Percentiles rank a stretch among this genome's conserved stretches.
These are phyloP conservation scores for Mucor irregularis DNA, from an alignment of 371 early-diverging fungal genomes.

Conservation along the genomic window DNA sequence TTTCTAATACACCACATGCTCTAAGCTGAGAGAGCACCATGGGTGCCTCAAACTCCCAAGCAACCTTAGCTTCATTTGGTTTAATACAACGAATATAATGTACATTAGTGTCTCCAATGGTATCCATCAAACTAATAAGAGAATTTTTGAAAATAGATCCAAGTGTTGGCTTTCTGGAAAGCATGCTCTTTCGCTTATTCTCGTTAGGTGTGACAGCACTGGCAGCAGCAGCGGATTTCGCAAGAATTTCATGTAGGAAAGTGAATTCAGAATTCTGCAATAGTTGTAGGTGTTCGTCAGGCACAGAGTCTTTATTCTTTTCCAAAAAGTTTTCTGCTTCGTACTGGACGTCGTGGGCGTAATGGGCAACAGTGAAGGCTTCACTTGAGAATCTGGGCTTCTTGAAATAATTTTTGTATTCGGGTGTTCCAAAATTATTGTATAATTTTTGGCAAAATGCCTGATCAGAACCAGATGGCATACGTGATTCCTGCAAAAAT, in stretches of 20 bases:
- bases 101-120: slow-evolving; percentile 87
- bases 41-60: slow-evolving; percentile 87
- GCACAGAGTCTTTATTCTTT: slow-evolving; percentile 98
- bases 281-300: slow-evolving; percentile 85
- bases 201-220: slow-evolving; percentile 34
- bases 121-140: slow-evolving; percentile 89
- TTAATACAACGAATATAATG: slow-evolving; percentile 98
- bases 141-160: slow-evolving; percentile 78
- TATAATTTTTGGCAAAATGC: slow-evolving; percentile 88
- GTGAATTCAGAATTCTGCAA: slow-evolving; percentile 70
- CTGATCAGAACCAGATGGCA: slow-evolving; percentile 88
- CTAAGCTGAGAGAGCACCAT: slow-evolving; percentile 95
- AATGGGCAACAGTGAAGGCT: slow-evolving; percentile 88
- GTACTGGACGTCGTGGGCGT: slow-evolving; percentile 91
- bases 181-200: slow-evolving; percentile 51
- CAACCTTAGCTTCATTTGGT: slow-evolving; percentile 90
- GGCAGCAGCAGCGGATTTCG: slow-evolving; percentile 47
- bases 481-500: slow-evolving; percentile 70
- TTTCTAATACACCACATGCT: slow-evolving; percentile 99
- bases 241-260: slow-evolving; percentile 76
- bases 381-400: slow-evolving; percentile 87
- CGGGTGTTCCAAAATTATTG: slow-evolving; percentile 68
- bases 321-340: slow-evolving; percentile 93
- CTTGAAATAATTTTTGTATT: slow-evolving; percentile 75
- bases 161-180: slow-evolving; percentile 78